Conservation (phyloP, 202 grass and related monocot genomes). For the Schoenoplectus tabernaemontani region DNA sequence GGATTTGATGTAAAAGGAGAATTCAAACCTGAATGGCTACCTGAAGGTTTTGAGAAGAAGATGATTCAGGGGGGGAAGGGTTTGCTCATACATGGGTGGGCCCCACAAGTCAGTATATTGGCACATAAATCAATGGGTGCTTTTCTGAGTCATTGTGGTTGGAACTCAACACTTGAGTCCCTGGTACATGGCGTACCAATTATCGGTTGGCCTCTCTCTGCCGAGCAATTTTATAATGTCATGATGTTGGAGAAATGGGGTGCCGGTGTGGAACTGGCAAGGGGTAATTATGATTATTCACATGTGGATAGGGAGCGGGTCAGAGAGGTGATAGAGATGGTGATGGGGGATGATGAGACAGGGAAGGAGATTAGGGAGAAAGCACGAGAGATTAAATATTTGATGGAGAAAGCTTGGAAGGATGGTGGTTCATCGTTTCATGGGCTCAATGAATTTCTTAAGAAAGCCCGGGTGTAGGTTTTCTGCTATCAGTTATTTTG, state of each 20-base stretch:
- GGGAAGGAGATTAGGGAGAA: conserved; percentile 9
- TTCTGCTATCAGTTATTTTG: background rate
- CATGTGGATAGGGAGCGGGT: conserved; percentile 1
- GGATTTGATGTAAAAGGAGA: conserved; percentile 24
- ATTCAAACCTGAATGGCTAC: conserved; percentile 33
- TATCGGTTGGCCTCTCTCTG: conserved; percentile 45
- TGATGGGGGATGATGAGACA: conserved; percentile 20
- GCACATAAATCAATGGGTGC: conserved; percentile 30
- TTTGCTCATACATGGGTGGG: conserved; percentile 26
- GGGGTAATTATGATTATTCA: conserved; percentile 3
- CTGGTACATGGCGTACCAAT: conserved; percentile 32
- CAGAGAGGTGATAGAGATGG: conserved; percentile 14
- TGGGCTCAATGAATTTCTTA: conserved; percentile 18
- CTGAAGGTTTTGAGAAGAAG: conserved; percentile 19
- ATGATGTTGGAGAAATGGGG: conserved; percentile 34
- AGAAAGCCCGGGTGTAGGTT: background rate
- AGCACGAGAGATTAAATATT: conserved; percentile 14
- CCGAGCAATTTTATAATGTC: conserved; percentile 48
- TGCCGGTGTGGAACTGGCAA: conserved; percentile 32
- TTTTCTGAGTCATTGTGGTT: conserved; percentile 37
- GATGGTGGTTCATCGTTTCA: background rate
- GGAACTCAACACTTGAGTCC: conserved; percentile 27
- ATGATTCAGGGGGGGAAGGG: background rate
- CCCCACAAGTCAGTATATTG: conserved; percentile 36
- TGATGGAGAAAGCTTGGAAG: conserved; percentile 17